phyloP scores from a whole-genome alignment of 2,329 filamentous ascomycete genomes.

The Phyllosticta citrichinensis region DNA sequence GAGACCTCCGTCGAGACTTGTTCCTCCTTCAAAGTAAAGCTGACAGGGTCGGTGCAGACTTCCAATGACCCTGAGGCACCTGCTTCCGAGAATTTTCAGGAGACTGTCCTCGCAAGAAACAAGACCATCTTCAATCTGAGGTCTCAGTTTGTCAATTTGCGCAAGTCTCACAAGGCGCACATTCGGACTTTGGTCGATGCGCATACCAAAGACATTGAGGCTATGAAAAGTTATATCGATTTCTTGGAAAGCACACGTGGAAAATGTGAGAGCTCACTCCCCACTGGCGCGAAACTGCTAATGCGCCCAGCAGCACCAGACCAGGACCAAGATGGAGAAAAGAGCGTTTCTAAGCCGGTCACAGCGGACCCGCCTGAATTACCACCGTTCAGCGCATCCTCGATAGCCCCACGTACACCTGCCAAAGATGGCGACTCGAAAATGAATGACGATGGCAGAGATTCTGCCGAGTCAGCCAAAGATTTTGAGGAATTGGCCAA shows the following conservation, averaged over 20 bases:
- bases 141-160: conserved; percentile 26
- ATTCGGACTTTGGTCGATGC: conserved; percentile 25
- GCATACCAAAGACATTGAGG: conserved; percentile 31
- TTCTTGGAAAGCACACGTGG: conserved; percentile 25
- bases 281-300: not conserved
- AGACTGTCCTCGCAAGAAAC: conserved; percentile 22
- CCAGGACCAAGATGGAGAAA: conserved; percentile 10
- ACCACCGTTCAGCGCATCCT: not conserved
- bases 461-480: not conserved
- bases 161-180: conserved; percentile 30
- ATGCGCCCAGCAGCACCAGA: not conserved
- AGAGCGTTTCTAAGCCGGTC: conserved; percentile 20
- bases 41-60: not conserved
- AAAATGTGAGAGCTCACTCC: conserved; percentile 7
- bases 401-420: not conserved
- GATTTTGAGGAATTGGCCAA: not conserved
- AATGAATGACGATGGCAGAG: not conserved
- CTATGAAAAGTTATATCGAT: conserved; percentile 27
- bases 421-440: not conserved
- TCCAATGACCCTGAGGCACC: not conserved
- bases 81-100: conserved; percentile 18
- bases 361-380: conserved; percentile 1
- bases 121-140: conserved; percentile 24
- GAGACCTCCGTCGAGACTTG: not conserved
- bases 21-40: not conserved